These are phyloP conservation scores for Penicillium sp. DNA, from an alignment of 2,329 filamentous ascomycete species.

Conservation along the genomic window DNA sequence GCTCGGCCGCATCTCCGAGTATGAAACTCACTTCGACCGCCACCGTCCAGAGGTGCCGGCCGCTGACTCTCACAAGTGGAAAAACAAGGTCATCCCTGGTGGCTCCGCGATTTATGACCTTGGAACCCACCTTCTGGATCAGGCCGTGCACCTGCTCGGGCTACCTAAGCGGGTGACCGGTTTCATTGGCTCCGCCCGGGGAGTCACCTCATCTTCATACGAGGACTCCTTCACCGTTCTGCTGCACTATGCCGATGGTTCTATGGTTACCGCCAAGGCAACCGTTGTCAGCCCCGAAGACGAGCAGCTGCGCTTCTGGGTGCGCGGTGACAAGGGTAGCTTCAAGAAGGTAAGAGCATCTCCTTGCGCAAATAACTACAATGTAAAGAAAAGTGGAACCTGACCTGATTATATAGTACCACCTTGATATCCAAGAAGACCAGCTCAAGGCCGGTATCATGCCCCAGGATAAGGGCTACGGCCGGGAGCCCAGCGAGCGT, in stretches of 20 bases:
- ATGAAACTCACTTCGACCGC: conserved; percentile 77
- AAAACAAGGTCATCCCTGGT: conserved; percentile 62
- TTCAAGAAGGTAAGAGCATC: conserved; percentile 64
- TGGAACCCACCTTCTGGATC: conserved; percentile 73
- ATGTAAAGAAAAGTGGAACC: background rate
- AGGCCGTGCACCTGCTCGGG: conserved; percentile 69
- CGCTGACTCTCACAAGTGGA: conserved; percentile 56
- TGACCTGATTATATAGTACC: conserved; percentile 33
- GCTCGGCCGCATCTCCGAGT: conserved; percentile 72
- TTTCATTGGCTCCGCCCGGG: conserved; percentile 65
- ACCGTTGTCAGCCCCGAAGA: conserved; percentile 66
- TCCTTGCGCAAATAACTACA: background rate
- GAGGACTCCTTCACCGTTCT: conserved; percentile 59
- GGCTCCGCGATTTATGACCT: conserved; percentile 71
- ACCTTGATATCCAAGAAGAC: conserved; percentile 72
- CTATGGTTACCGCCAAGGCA: conserved; percentile 68
- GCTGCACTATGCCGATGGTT: conserved; percentile 62
- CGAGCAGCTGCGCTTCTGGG: conserved; percentile 72
- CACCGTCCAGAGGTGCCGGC: conserved; percentile 59
- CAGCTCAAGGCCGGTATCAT: conserved; percentile 65
- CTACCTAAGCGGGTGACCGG: conserved; percentile 65
- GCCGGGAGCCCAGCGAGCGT: conserved; percentile 58
- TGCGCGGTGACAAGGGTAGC: conserved; percentile 69
- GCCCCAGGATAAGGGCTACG: conserved; percentile 63
- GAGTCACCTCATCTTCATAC: conserved; percentile 51